Conservation (phyloP, 2,329 filamentous ascomycete species). For the Verticillium klebahnii region DNA sequence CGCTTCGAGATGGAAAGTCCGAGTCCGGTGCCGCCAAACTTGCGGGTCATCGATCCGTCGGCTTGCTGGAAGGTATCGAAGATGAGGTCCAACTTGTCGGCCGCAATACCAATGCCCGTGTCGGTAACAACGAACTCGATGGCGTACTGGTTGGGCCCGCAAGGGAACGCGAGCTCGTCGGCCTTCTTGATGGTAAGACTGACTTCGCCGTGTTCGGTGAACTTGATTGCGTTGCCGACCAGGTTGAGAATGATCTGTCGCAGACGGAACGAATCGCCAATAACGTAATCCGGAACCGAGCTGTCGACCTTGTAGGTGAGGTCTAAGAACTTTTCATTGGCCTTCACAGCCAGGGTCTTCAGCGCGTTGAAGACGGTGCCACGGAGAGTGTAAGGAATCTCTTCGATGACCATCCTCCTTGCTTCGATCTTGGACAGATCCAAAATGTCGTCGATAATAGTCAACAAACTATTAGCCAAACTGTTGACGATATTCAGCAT, state of each 20-base stretch:
- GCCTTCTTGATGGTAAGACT: conserved; percentile 79
- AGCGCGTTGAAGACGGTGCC: conserved; percentile 96
- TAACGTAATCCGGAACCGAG: conserved; percentile 89
- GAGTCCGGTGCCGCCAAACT: conserved; percentile 91
- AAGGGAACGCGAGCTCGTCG: conserved; percentile 60
- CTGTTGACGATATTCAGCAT: conserved; percentile 99
- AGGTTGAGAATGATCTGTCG: conserved; percentile 96
- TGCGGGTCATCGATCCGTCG: conserved; percentile 91
- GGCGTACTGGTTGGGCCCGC: conserved; percentile 72
- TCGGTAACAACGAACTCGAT: conserved; percentile 96
- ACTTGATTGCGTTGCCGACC: conserved; percentile 98
- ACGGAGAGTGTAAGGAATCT: conserved; percentile 91
- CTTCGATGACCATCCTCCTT: conserved; percentile 96
- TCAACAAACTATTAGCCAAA: conserved; percentile 89
- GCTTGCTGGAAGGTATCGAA: conserved; percentile 99
- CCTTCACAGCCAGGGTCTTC: conserved; percentile 94
- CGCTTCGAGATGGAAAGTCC: conserved; percentile 94
- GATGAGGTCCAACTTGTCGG: conserved; percentile 92
- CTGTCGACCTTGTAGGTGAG: conserved; percentile 91
- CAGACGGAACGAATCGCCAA: conserved; percentile 93
- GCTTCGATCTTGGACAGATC: conserved; percentile 84
- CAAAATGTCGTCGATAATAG: conserved; percentile 86
- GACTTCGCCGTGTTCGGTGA: conserved; percentile 94
- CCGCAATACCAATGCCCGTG: conserved; percentile 93
- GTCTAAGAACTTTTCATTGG: conserved; percentile 91